These are phyloP conservation scores for Cupressus sempervirens DNA, from an alignment of 75 land plant genomes.

Conservation along the genomic window DNA sequence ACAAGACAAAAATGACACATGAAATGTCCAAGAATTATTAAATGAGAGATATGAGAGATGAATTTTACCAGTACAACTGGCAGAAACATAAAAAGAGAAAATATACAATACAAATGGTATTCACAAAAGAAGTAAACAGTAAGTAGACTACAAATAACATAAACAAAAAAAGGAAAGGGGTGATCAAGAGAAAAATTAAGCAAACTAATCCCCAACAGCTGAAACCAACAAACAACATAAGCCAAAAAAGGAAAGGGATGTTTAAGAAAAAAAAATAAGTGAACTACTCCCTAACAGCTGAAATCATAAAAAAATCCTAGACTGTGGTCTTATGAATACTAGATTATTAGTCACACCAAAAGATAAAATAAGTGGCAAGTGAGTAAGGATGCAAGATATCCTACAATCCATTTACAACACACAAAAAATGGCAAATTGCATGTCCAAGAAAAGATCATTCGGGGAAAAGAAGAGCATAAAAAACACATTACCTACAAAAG, in stretches of 20 bases:
- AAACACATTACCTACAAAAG: slow-evolving; percentile 64
- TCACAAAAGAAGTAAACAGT: too few relatives aligned
- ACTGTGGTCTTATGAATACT: too few relatives aligned
- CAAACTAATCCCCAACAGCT: too few relatives aligned
- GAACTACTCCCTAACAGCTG: neutral
- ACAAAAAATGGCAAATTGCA: slow-evolving; percentile 1
- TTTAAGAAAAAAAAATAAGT: neutral
- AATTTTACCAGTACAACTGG: too few relatives aligned
- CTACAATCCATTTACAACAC: neutral
- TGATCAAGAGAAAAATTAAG: too few relatives aligned
- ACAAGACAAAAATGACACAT: neutral
- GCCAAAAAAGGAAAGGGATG: neutral
- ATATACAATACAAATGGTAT: too few relatives aligned
- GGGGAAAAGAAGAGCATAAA: neutral
- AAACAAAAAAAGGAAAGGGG: too few relatives aligned
- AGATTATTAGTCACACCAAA: too few relatives aligned
- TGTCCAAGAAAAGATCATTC: neutral
- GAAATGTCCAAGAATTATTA: neutral
- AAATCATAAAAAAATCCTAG: neutral
- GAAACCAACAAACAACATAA: neutral
- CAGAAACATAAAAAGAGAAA: too few relatives aligned
- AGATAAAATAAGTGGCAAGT: neutral
- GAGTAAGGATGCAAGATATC: neutral
- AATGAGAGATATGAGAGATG: too few relatives aligned
- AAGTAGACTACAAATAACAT: too few relatives aligned